A percentile compares a stretch with the other conserved stretches of the same genome.
Conservation (phyloP, 495 filamentous ascomycete species). For the Penicillium egyptiacum region DNA sequence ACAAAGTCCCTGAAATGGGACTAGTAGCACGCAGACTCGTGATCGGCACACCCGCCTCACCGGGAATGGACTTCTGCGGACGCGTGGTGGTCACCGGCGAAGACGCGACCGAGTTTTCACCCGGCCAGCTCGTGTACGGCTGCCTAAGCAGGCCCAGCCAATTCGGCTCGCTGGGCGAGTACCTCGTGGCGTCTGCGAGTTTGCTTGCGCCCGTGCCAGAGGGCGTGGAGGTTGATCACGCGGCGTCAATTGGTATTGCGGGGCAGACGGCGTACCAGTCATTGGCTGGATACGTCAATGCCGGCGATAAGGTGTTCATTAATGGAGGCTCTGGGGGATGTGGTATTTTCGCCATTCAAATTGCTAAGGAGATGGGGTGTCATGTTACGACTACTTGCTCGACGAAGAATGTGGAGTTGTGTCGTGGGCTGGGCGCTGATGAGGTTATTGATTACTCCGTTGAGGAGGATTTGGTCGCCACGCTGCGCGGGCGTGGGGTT, state of each 20-base stretch:
- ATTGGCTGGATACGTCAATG: conserved; percentile 50
- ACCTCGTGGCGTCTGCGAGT: conserved; percentile 30
- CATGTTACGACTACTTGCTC: conserved; percentile 62
- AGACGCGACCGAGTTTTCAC: conserved; percentile 29
- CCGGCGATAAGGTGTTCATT: conserved; percentile 59
- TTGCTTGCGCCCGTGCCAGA: conserved; percentile 41
- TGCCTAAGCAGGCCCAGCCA: conserved; percentile 32
- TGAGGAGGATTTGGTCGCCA: conserved; percentile 43
- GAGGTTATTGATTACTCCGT: conserved; percentile 65
- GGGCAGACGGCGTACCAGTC: conserved; percentile 59
- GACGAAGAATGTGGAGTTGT: conserved; percentile 54
- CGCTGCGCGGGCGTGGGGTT: conserved; percentile 48
- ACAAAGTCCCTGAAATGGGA: conserved; percentile 61
- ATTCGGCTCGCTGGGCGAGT: conserved; percentile 56
- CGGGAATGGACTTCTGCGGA: conserved; percentile 62
- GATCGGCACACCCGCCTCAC: conserved; percentile 50
- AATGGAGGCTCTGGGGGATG: conserved; percentile 65
- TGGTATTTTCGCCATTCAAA: conserved; percentile 61
- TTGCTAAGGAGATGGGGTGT: conserved; percentile 62
- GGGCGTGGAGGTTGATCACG: conserved; percentile 51
- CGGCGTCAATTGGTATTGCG: conserved; percentile 51
- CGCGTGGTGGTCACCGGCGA: conserved; percentile 49
- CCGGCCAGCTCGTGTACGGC: conserved; percentile 59
- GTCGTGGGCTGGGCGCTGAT: conserved; percentile 60
- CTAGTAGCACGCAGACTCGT: conserved; percentile 36